Evolutionary conservation across 345 rosid species (phyloP).

Genomic region (Raphanus raphanistrum): DNA sequence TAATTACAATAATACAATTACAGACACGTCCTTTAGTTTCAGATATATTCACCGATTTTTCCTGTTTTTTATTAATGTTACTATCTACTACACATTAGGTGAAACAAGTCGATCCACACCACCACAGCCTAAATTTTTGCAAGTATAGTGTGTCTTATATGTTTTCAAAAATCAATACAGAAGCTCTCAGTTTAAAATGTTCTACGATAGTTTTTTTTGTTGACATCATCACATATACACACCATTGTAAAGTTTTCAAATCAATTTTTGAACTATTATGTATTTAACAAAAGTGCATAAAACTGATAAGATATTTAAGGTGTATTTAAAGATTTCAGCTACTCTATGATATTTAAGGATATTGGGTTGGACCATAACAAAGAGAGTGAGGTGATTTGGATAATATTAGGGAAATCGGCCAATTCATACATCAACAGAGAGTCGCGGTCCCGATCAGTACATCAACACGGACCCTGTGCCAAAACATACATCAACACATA

Average conservation of each 20-base stretch:
- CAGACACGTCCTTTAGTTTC: slow-evolving; percentile 1
- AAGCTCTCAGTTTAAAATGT: not conserved
- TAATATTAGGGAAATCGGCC: too few relatives aligned
- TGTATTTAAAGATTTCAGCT: not conserved
- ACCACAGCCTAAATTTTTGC: not conserved
- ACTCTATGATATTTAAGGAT: not conserved
- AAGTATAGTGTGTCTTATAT: too few relatives aligned
- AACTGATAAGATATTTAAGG: not conserved
- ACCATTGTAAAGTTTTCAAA: not conserved
- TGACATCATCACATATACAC: slow-evolving; percentile 10
- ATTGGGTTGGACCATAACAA: not conserved
- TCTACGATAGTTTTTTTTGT: not conserved
- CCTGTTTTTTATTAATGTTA: not conserved
- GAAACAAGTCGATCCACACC: slow-evolving; percentile 5
- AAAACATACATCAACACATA: too few relatives aligned
- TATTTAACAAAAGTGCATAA: not conserved
- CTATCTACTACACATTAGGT: slow-evolving; percentile 24
- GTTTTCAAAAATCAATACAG: not conserved
- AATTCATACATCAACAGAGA: too few relatives aligned
- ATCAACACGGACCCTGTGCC: too few relatives aligned
- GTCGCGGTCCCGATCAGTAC: too few relatives aligned
- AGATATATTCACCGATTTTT: not conserved
- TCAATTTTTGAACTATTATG: not conserved
- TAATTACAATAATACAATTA: not conserved
- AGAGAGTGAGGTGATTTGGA: not conserved